These are phyloP conservation scores for Fraxinus platypoda DNA, from an alignment of 305 asterid species.

Conservation along the genomic window DNA sequence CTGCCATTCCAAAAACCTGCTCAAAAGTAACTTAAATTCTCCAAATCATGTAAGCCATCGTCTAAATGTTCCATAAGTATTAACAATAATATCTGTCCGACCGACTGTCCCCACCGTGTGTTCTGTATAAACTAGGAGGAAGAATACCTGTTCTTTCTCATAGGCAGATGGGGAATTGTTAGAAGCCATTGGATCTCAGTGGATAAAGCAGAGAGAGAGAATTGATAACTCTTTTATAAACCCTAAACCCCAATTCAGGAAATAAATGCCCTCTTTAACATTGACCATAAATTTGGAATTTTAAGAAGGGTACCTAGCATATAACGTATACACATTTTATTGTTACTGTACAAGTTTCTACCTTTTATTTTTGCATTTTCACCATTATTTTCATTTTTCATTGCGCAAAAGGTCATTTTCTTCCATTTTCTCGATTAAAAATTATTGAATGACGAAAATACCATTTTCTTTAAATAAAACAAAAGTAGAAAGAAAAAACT, in stretches of 20 bases:
- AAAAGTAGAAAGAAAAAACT: no score
- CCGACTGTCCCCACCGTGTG: background rate
- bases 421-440: no score
- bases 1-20: slow-evolving; percentile 75
- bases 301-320: no score
- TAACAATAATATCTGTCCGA: background rate
- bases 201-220: background rate
- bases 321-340: no score
- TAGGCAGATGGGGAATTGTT: slow-evolving; percentile 38
- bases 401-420: no score
- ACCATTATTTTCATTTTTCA: no score
- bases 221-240: background rate
- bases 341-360: no score
- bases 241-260: background rate
- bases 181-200: slow-evolving; percentile 52
- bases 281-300: no score
- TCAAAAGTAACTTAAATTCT: background rate
- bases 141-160: slow-evolving; percentile 52
- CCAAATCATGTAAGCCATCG: background rate
- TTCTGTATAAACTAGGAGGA: slow-evolving; percentile 17
- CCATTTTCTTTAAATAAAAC: no score
- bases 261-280: no score
- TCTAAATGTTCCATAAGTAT: background rate
- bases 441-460: no score
- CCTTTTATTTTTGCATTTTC: no score